These are phyloP conservation scores for Malus hybrid DNA, from an alignment of 331 rosid species.

Conservation along the genomic window DNA sequence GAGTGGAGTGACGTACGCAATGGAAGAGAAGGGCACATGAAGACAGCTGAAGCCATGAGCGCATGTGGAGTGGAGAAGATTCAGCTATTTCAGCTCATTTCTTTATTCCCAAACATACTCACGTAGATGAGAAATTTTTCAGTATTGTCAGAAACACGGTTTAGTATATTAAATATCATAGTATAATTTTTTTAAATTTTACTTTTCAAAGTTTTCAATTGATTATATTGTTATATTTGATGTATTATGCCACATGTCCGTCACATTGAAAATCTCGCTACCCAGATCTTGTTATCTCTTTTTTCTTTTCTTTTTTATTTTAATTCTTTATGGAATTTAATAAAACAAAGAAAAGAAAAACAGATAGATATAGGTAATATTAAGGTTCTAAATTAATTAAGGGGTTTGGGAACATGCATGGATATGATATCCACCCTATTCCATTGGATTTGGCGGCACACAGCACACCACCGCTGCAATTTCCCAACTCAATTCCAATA, in stretches of 20 bases:
- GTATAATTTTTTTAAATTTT: too few species aligned
- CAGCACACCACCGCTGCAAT: constrained; percentile 1
- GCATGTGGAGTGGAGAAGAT: constrained; percentile 56
- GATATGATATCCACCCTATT: constrained; percentile 44
- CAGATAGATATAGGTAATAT: background rate
- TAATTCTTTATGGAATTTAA: too few species aligned
- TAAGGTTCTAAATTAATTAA: background rate
- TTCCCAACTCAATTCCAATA: constrained; percentile 45
- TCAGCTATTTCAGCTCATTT: constrained; percentile 34
- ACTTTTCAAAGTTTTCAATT: too few species aligned
- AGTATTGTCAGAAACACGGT: rapidly evolving
- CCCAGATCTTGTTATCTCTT: background rate
- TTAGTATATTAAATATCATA: too few species aligned
- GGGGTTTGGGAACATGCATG: constrained; percentile 26
- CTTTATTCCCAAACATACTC: background rate
- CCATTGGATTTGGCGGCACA: constrained; percentile 22
- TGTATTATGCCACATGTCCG: too few species aligned
- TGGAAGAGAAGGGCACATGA: constrained; percentile 52
- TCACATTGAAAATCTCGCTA: too few species aligned
- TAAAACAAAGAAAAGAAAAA: background rate
- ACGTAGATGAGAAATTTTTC: background rate
- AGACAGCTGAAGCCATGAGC: constrained; percentile 36
- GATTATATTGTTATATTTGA: too few species aligned
- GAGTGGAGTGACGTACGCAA: constrained; percentile 31
- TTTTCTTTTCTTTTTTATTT: background rate